Evolutionary conservation across 2,329 filamentous ascomycete species (phyloP), one percentile per base, ranked within the genome.

Genomic region (Verticillium longisporum): DNA sequence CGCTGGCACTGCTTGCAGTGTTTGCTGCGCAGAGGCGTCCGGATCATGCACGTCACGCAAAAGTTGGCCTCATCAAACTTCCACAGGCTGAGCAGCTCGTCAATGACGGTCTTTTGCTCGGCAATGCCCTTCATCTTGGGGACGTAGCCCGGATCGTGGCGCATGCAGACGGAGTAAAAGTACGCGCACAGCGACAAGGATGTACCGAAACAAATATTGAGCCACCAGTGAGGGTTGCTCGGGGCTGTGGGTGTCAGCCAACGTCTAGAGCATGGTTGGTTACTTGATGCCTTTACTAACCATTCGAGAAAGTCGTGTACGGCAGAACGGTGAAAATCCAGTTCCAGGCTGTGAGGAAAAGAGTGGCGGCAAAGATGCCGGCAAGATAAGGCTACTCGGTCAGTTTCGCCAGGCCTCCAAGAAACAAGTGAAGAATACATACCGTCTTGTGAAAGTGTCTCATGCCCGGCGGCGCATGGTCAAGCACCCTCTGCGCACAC

Each of bases 31-130:
- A 99, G 77, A 3, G 95, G 95, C 66, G 90, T 94, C 60, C 94
- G 86, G 67, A 96, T 91, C 93, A 98, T 96, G 78, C 95, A 99
- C 56, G 86, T 86, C 33, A 96, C 88, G 74, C 95, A 99, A 70
- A 98, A 99, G 73, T 97, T 94, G 63, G 88, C 81, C 71, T 97
- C 94, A 71, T 99, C 93, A 73, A 94, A 99, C 70, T 92, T 95
- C 87, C 92, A 95, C 66, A 87, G 73, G 61, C 86, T 83, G 64
- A 99, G 83, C 7, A 99, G 83, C 66, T 97, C 91, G 65, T 96
- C 90, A 67, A 99, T 96, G 61, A 90, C 88, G 50, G 88, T 87
- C 73, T 94, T 92, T 74, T 97, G 94, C 72, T 96, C 90, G 33
- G 91, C 92, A 61, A 96, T 89, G 66, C 93, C 94, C 61, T 89